phyloP scores from a whole-genome alignment of 2,329 filamentous ascomycete genomes.

The Trichoderma pleuroti region DNA sequence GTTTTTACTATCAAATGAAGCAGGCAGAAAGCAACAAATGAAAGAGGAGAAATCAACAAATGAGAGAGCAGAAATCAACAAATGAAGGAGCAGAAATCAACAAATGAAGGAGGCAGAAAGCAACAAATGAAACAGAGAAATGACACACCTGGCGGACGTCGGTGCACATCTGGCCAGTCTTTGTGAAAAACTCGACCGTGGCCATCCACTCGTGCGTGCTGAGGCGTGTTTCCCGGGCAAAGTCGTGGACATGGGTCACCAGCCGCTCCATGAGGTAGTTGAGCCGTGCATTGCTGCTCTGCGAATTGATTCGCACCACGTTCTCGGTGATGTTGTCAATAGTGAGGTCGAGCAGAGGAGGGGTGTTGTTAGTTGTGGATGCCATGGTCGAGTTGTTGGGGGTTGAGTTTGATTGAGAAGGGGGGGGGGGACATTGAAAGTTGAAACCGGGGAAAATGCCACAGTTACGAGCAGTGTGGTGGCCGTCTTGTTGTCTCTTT shows the following conservation, averaged over 20 bases:
- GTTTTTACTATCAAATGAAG: background rate
- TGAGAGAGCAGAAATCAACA: background rate
- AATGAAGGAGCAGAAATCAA: too few species aligned
- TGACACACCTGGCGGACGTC: constrained; percentile 7
- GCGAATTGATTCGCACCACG: constrained; percentile 66
- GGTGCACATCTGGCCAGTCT: constrained; percentile 61
- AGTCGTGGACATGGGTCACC: constrained; percentile 71
- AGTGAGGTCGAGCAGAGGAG: constrained; percentile 50
- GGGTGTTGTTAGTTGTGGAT: background rate
- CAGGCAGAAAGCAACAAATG: background rate
- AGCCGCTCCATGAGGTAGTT: constrained; percentile 67
- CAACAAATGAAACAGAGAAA: background rate
- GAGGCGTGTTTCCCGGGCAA: constrained; percentile 69
- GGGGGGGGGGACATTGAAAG: background rate
- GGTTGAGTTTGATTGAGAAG: background rate
- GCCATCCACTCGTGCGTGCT: constrained; percentile 71
- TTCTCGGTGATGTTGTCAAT: constrained; percentile 74
- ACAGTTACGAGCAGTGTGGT: background rate
- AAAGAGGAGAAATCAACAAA: background rate
- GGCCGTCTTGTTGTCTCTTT: background rate
- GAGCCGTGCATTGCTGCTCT: constrained; percentile 57
- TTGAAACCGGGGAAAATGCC: background rate
- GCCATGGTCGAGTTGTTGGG: background rate
- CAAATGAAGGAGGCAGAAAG: background rate
- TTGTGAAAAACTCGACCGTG: constrained; percentile 64